Evolutionary conservation across 768 basidiomycete genomes (phyloP).

Genomic region (Auriscalpium orientale): DNA sequence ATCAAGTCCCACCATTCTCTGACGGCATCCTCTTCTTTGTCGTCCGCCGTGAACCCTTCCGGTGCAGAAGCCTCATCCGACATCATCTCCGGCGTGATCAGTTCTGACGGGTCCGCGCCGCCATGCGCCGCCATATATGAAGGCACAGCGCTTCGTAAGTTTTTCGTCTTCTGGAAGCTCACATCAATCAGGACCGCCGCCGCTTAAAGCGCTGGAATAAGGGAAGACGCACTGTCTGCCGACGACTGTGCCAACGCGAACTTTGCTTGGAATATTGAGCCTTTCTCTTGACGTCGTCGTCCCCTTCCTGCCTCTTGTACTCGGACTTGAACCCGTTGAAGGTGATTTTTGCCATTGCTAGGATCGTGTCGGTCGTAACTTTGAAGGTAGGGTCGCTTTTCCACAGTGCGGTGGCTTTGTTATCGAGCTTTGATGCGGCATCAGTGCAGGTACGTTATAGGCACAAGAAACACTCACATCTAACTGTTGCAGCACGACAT

Average conservation of each 20-base stretch:
- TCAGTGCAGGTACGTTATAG: too few relatives aligned
- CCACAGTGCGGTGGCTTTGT: not conserved
- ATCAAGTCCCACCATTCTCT: not conserved
- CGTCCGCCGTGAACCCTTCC: not conserved
- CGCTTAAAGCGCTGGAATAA: not conserved
- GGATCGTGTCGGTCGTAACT: not conserved
- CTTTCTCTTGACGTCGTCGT: not conserved
- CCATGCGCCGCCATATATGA: not conserved
- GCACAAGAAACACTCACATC: not conserved
- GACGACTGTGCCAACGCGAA: not conserved
- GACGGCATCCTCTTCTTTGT: not conserved
- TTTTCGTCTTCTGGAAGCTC: not conserved
- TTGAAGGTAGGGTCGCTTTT: not conserved
- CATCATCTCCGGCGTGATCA: not conserved
- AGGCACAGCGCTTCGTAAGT: not conserved
- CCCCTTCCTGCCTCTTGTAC: not conserved
- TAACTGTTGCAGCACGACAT: not conserved
- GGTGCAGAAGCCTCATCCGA: not conserved
- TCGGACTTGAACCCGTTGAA: not conserved
- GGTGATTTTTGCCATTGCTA: not conserved
- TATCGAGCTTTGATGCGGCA: not conserved
- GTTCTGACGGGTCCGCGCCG: not conserved
- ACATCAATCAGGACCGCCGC: too few relatives aligned
- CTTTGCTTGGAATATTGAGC: not conserved
- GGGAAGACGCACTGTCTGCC: not conserved